Percentiles rank a stretch among this genome's conserved stretches.
Evolutionary conservation across 306 rosid species (phyloP).

Genomic region (Rosa lucieae): DNA sequence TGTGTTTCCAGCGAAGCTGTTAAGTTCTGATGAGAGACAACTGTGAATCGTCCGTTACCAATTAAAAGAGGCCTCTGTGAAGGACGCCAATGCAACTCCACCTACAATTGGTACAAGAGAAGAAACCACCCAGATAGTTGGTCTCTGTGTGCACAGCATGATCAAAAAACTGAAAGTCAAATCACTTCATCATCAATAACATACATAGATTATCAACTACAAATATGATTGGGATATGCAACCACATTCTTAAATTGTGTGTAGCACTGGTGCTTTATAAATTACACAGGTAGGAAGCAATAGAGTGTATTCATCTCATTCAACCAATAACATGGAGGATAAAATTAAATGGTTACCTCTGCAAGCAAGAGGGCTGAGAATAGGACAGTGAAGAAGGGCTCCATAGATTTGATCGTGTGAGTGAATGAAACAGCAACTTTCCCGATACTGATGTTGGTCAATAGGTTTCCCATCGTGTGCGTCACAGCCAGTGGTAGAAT

Average conservation of each 20-base stretch:
- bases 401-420: slow-evolving; percentile 82
- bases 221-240: not conserved
- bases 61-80: slow-evolving; percentile 86
- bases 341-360: slow-evolving; percentile 43
- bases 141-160: slow-evolving; percentile 53
- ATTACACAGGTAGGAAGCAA: not conserved
- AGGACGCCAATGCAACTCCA: slow-evolving; percentile 86
- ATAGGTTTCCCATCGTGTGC: slow-evolving; percentile 68
- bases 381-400: slow-evolving; percentile 73
- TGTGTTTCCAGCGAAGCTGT: not conserved
- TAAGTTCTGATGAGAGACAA: not conserved
- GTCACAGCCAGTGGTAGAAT: slow-evolving; percentile 62
- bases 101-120: slow-evolving; percentile 91
- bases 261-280: not conserved
- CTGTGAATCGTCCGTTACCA: slow-evolving; percentile 48
- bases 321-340: not conserved
- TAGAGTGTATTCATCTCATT: not conserved
- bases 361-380: slow-evolving; percentile 59
- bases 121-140: slow-evolving; percentile 72
- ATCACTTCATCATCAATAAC: slow-evolving; percentile 12
- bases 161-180: slow-evolving; percentile 35
- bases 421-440: slow-evolving; percentile 80
- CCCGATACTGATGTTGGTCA: slow-evolving; percentile 74
- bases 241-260: not conserved
- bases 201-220: not conserved